phyloP scores from a whole-genome alignment of 768 basidiomycete genomes.

The Rhizopogon sp. region DNA sequence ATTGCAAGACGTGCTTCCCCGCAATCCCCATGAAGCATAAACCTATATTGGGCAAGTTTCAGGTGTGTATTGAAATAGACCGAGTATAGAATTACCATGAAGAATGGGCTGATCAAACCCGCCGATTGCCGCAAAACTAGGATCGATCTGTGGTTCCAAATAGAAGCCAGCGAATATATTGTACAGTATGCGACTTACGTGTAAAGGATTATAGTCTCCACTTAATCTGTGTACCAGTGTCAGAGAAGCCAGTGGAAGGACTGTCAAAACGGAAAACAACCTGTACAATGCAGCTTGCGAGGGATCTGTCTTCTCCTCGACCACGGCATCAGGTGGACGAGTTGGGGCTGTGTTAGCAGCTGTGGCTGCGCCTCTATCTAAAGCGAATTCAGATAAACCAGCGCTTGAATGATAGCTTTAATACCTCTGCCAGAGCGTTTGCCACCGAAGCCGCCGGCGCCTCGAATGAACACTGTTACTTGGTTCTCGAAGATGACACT shows the following conservation, averaged over 20 bases:
- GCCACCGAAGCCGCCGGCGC: constrained; percentile 94
- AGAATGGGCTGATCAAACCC: constrained; percentile 90
- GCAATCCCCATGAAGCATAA: constrained; percentile 92
- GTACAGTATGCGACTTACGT: constrained; percentile 42
- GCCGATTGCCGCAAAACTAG: constrained; percentile 92
- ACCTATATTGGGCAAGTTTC: constrained; percentile 31
- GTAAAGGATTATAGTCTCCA: constrained; percentile 89
- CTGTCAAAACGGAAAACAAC: constrained; percentile 32
- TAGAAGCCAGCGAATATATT: neutral
- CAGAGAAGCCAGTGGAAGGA: constrained; percentile 1
- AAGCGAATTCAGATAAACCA: neutral
- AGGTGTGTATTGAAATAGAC: neutral
- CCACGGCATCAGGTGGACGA: constrained; percentile 76
- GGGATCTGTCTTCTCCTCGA: constrained; percentile 82
- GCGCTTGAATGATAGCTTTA: constrained; percentile 2
- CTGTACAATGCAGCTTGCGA: constrained; percentile 91
- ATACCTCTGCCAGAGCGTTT: constrained; percentile 79
- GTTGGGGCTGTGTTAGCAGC: constrained; percentile 78
- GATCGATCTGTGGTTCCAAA: constrained; percentile 58
- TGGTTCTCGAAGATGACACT: constrained; percentile 89
- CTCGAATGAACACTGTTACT: constrained; percentile 87
- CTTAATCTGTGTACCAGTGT: constrained; percentile 51
- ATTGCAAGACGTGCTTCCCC: constrained; percentile 86
- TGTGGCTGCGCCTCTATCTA: constrained; percentile 88
- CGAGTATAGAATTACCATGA: constrained; percentile 39